Evolutionary conservation across 2,329 filamentous ascomycete species (phyloP), one percentile per base, ranked within the genome.

Genomic region (Stagonosporopsis tanaceti): DNA sequence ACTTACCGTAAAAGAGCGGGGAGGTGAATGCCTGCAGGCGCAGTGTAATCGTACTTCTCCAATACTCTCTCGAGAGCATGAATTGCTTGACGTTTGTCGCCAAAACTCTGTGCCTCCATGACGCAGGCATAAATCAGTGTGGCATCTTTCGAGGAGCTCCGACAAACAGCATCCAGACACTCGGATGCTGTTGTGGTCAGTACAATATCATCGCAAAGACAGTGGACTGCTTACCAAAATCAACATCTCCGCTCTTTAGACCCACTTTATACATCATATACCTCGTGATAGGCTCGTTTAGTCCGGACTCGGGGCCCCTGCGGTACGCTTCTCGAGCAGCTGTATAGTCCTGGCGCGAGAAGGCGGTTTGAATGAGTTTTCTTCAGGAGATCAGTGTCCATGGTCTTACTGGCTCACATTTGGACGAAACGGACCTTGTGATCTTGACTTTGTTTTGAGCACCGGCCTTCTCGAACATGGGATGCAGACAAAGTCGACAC

Each of bases 51-150:
- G 57, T 83, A 81, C 50, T 82, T 84, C 27, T 86, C 80, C 14
- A 90, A 77, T 1, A 92, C 79, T 56, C 83, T 80, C 62, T 85
- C 84, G 44, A 93, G 72, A 11, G 85, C 84, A 28, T 80, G 73
- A 12, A 88, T 77, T 2, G 88, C 85, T 61, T 89, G 86, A 0
- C 79, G 61, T 47, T 84, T 87, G 59, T 92, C 85, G 0, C 87
- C 86, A 0, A 80, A 79, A 60, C 86, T 81, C 47, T 93, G 87
- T 2, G 92, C 89, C 72, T 96, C 92, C 27, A 92, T 78, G 22
- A 92, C 85, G 66, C 93, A 97, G 1, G 92, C 90, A 62, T 93
- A 92, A 0, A 97, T 80, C 40, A 92, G 85, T 14, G 87, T 86
- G 20, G 81, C 79, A 32, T 88, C 84, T 22, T 83, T 81, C 0